phyloP scores from a whole-genome alignment of 2,329 filamentous ascomycete species.

The Emergomyces pasteurianus region DNA sequence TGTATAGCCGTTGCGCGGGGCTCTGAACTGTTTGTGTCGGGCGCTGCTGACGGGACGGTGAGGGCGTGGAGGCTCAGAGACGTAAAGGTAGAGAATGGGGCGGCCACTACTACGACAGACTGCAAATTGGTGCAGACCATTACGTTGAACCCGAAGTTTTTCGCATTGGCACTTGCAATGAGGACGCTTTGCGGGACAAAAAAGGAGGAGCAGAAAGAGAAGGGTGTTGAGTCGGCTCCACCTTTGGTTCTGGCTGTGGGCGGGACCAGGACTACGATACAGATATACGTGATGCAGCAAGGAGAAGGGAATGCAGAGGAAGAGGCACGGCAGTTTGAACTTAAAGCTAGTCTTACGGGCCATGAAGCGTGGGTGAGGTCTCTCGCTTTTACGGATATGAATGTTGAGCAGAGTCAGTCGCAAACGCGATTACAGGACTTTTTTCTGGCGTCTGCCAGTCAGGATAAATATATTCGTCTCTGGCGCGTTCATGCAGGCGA shows the following conservation, averaged over 20 bases:
- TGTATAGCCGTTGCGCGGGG: constrained; percentile 38
- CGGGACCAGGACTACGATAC: constrained; percentile 71
- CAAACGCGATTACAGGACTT: constrained; percentile 55
- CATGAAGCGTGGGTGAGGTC: constrained; percentile 94
- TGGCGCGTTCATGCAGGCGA: constrained; percentile 73
- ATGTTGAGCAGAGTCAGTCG: neutral
- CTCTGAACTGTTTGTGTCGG: constrained; percentile 42
- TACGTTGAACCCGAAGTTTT: constrained; percentile 61
- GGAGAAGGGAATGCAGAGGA: constrained; percentile 11
- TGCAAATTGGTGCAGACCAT: constrained; percentile 56
- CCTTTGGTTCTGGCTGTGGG: constrained; percentile 63
- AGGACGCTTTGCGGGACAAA: constrained; percentile 42
- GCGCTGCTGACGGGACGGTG: constrained; percentile 51
- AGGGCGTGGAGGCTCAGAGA: constrained; percentile 54
- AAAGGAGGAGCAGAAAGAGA: constrained; percentile 16
- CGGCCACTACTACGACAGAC: constrained; percentile 9
- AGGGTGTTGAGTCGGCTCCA: constrained; percentile 21
- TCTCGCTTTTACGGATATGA: constrained; percentile 54
- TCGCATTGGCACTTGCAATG: constrained; percentile 67
- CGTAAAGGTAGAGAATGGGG: constrained; percentile 13
- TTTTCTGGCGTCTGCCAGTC: constrained; percentile 81
- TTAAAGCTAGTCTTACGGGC: constrained; percentile 67
- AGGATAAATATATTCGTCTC: constrained; percentile 92
- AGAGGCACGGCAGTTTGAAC: constrained; percentile 43
- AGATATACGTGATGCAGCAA: constrained; percentile 56